phyloP scores from a whole-genome alignment of 1,284 basidiomycete genomes.

The Neotropicomus parvogracilis region DNA sequence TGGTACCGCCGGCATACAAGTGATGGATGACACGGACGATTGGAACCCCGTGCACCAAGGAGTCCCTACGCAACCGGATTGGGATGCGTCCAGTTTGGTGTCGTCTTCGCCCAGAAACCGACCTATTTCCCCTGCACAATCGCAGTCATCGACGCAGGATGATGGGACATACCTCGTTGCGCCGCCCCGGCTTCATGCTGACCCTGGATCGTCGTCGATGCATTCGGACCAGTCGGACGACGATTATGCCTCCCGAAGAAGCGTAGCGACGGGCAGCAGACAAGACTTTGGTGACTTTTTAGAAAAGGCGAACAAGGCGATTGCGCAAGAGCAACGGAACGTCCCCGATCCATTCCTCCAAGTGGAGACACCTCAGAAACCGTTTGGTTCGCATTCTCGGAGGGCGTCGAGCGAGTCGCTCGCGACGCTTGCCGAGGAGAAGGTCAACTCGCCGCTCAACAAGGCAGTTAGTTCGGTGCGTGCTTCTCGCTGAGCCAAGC shows the following conservation, averaged over 20 bases:
- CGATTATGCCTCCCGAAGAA: conserved; percentile 49
- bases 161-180: conserved; percentile 30
- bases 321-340: conserved; percentile 72
- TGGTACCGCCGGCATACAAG: conserved; percentile 45
- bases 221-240: conserved; percentile 43
- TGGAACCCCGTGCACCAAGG: conserved; percentile 54
- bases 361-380: conserved; percentile 52
- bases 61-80: conserved; percentile 51
- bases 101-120: conserved; percentile 30
- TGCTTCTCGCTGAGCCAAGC: conserved; percentile 7
- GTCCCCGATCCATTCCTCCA: conserved; percentile 79
- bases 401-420: conserved; percentile 84
- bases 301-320: conserved; percentile 77
- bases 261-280: conserved; percentile 31
- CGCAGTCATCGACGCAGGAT: conserved; percentile 44
- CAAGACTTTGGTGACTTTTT: conserved; percentile 75
- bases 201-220: conserved; percentile 22
- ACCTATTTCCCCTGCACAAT: conserved; percentile 45
- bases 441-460: conserved; percentile 83
- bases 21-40: conserved; percentile 48
- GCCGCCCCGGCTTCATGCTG: conserved; percentile 23
- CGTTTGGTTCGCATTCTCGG: conserved; percentile 78
- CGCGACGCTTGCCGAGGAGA: conserved; percentile 85
- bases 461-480: conserved; percentile 84
- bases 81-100: conserved; percentile 43